phyloP scores from a whole-genome alignment of 2,329 filamentous ascomycete species.

The Blastomyces silverae region DNA sequence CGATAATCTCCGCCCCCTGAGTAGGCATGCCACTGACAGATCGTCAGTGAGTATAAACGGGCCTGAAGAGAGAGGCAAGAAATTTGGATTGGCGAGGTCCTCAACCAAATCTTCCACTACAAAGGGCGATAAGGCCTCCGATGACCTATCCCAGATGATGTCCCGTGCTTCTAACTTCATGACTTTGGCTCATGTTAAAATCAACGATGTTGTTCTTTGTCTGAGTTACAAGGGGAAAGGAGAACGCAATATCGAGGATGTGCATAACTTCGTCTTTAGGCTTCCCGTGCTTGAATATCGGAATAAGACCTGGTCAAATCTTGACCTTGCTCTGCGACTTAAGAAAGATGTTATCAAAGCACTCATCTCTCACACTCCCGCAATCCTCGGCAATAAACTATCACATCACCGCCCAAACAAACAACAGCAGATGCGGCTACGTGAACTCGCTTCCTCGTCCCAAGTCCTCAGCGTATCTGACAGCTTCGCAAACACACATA shows the following conservation, averaged over 20 bases:
- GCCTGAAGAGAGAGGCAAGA: constrained; percentile 45
- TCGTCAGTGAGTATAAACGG: constrained; percentile 30
- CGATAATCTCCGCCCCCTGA: constrained; percentile 37
- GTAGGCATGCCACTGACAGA: constrained; percentile 34
- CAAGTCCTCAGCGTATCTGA: constrained; percentile 51
- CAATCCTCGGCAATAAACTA: constrained; percentile 97
- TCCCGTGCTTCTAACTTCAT: constrained; percentile 91
- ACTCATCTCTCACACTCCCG: constrained; percentile 87
- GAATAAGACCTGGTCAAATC: constrained; percentile 98
- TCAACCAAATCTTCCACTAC: constrained; percentile 34
- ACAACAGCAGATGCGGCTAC: constrained; percentile 68
- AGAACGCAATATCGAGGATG: constrained; percentile 90
- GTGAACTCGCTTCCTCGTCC: constrained; percentile 75
- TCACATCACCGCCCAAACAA: constrained; percentile 76
- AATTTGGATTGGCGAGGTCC: constrained; percentile 41
- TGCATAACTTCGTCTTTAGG: constrained; percentile 95
- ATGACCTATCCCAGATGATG: constrained; percentile 97
- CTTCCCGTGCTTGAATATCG: constrained; percentile 90
- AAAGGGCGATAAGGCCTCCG: constrained; percentile 58
- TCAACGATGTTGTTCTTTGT: constrained; percentile 90
- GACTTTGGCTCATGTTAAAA: constrained; percentile 91
- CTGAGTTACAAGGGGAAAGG: constrained; percentile 95
- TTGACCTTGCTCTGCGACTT: constrained; percentile 83
- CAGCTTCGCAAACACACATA: constrained; percentile 11
- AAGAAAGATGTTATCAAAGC: constrained; percentile 94